Base-by-base conservation (phyloP, 495 filamentous ascomycete genomes). In the Annulohypoxylon maeteangense region DNA sequence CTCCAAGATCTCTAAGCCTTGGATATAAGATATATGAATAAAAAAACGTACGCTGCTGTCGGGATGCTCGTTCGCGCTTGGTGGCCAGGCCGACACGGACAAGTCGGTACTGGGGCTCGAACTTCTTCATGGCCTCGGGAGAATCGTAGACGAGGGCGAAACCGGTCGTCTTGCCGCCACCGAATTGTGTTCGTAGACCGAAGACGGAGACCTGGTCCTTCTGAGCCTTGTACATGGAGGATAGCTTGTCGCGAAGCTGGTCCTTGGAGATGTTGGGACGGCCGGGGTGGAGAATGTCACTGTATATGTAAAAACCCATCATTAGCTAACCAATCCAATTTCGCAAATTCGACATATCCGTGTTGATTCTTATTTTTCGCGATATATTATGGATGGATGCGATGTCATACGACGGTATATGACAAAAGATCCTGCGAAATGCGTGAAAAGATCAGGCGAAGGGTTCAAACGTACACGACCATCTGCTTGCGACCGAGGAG, bases 141-240 rank as follows among this genome's bases (percentile, higher is more conserved):
- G 92, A 95, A 82, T 99, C 96, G 88, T 99, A 99, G 86, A 99
- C 88, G 73, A 98, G 91, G 69, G 94, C 96, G 84, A 99, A 99
- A 76, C 96, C 96, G 65, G 95, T 98, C 83, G 91, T 95, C 91
- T 98, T 99, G 85, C 96, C 96, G 80, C 96, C 96, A 92, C 96
- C 96, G 83, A 91, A 99, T 82, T 98, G 94, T 59, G 96, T 99
- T 79, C 92, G 92, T 85, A 99, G 94, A 71, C 96, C 96, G 85
- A 98, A 99, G 82, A 95, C 93, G 83, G 89, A 93, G 84, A 98
- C 88, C 85, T 94, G 90, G 81, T 97, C 94, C 89, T 98, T 97
- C 85, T 89, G 89, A 83, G 91, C 87, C 90, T 98, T 98, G 92
- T 99, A 99, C 77, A 97, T 87, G 81, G 92, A 89, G 81, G 92